Conservation (phyloP, 768 basidiomycete species). For the Hericium alpestre region DNA sequence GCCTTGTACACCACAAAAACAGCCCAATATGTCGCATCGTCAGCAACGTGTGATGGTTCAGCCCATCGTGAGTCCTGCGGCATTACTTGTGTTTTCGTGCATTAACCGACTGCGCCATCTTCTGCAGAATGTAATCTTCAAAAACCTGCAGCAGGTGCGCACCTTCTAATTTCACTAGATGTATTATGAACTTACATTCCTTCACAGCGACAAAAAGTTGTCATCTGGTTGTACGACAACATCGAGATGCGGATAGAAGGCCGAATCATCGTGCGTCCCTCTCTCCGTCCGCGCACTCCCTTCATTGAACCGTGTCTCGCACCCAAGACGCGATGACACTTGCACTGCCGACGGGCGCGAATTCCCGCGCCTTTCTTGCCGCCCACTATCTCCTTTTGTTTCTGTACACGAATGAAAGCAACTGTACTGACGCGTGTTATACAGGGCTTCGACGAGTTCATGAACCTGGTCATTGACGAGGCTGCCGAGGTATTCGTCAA, state of each 20-base stretch:
- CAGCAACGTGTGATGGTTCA: conserved; percentile 98
- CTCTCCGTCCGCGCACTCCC: conserved; percentile 20
- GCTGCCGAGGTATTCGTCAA: conserved; percentile 88
- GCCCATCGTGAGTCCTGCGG: conserved; percentile 74
- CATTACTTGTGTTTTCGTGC: not conserved
- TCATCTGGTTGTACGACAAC: conserved; percentile 96
- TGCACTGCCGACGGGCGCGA: not conserved
- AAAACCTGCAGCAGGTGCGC: conserved; percentile 81
- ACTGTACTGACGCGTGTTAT: conserved; percentile 9
- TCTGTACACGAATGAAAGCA: not conserved
- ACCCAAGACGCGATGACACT: conserved; percentile 24
- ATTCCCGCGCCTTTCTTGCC: not conserved
- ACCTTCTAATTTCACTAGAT: conserved; percentile 4
- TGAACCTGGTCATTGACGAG: conserved; percentile 95
- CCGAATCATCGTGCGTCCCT: conserved; percentile 74
- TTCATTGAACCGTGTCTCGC: conserved; percentile 29
- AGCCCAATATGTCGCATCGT: conserved; percentile 71
- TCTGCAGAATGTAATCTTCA: conserved; percentile 88
- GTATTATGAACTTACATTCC: not conserved
- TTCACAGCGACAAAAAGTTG: conserved; percentile 65
- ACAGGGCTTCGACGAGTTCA: conserved; percentile 99
- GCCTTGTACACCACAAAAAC: not conserved
- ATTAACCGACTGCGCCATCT: conserved; percentile 9
- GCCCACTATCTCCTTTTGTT: not conserved
- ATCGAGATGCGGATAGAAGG: conserved; percentile 95